A percentile compares a stretch with the other conserved stretches of the same genome.
These are phyloP conservation scores for Thermochaetoides dissita DNA, from an alignment of 2,329 filamentous ascomycete species.

Conservation along the genomic window DNA sequence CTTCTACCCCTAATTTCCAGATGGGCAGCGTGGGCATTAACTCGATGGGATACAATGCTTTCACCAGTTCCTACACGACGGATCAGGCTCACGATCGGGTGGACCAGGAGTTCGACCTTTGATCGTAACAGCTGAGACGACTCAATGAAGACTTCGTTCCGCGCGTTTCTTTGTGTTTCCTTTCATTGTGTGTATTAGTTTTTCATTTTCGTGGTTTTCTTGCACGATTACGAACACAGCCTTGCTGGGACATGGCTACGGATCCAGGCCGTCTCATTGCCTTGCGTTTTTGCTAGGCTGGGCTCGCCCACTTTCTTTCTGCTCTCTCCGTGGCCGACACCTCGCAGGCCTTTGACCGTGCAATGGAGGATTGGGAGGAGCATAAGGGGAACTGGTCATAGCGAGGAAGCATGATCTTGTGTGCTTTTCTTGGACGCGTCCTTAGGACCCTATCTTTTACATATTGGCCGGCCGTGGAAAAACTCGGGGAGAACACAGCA, in stretches of 20 bases:
- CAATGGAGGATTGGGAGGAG: not conserved
- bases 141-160: not conserved
- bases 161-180: not conserved
- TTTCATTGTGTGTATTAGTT: not conserved
- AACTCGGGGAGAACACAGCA: slow-evolving; percentile 1
- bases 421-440: slow-evolving; percentile 2
- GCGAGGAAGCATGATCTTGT: slow-evolving; percentile 8
- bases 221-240: slow-evolving; percentile 1
- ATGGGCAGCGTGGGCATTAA: slow-evolving; percentile 2
- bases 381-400: not conserved
- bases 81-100: slow-evolving; percentile 8
- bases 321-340: not conserved
- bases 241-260: slow-evolving; percentile 1
- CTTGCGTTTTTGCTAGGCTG: not conserved
- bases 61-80: slow-evolving; percentile 4
- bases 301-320: not conserved
- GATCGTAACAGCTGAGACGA: not conserved
- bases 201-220: too few species aligned
- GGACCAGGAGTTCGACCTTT: slow-evolving; percentile 12
- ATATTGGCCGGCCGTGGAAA: slow-evolving; percentile 5
- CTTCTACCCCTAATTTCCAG: slow-evolving; percentile 8
- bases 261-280: not conserved
- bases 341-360: not conserved
- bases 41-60: slow-evolving; percentile 9
- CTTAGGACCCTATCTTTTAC: slow-evolving; percentile 5